A percentile compares a stretch with the other conserved stretches of the same genome.
Conservation (phyloP, 495 filamentous ascomycete species). For the Podospora fimiseda region DNA sequence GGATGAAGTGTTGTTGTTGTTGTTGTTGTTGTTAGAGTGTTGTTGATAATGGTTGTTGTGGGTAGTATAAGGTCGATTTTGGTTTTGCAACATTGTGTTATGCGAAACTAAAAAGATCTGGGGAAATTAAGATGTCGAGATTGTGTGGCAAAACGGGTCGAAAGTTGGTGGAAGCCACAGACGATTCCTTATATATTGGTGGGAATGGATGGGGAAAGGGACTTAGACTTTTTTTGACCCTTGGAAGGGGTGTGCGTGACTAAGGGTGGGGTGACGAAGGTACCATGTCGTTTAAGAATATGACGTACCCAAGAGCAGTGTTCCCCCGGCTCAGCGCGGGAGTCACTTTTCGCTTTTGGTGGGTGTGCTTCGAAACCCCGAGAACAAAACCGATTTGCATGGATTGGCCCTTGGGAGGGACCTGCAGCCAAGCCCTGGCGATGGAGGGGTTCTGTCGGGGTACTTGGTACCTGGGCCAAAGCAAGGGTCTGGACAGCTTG, state of each 20-base stretch:
- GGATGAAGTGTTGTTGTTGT: neutral
- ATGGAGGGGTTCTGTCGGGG: slow-evolving; percentile 1
- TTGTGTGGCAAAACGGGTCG: slow-evolving; percentile 5
- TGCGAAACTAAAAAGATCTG: neutral
- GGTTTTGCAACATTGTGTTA: slow-evolving; percentile 11
- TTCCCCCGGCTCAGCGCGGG: neutral
- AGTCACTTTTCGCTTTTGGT: neutral
- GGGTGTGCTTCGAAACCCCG: neutral
- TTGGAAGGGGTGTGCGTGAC: slow-evolving; percentile 1
- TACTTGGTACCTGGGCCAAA: slow-evolving; percentile 1
- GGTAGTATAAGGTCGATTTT: slow-evolving; percentile 1
- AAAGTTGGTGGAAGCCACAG: slow-evolving; percentile 1
- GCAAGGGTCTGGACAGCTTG: neutral
- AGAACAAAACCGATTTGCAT: neutral
- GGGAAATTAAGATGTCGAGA: neutral
- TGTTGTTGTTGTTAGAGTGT: neutral
- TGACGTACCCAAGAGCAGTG: slow-evolving; percentile 6
- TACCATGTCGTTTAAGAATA: neutral
- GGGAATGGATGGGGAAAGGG: neutral
- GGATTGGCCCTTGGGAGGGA: neutral
- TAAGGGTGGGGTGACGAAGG: slow-evolving; percentile 8
- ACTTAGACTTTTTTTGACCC: neutral
- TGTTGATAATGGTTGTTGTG: slow-evolving; percentile 1
- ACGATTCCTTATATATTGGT: slow-evolving; percentile 10
- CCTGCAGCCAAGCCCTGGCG: slow-evolving; percentile 1